Conservation (phyloP, 2,329 filamentous ascomycete species). For the Rugonectria rugulosa region DNA sequence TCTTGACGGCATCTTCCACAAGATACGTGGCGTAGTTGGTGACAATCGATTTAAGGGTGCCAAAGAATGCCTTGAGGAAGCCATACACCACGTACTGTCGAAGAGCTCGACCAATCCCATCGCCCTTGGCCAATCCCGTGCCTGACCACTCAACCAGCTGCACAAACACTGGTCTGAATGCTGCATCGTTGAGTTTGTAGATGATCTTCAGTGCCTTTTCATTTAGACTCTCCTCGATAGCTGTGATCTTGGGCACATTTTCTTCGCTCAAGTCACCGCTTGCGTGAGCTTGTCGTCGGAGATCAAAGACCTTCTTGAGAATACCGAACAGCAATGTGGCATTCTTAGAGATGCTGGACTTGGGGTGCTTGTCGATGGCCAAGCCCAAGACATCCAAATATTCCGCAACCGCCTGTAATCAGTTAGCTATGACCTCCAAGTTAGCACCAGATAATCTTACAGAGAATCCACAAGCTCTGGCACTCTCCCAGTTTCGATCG, state of each 20-base stretch:
- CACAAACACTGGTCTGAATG: conserved; percentile 90
- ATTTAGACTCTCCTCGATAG: conserved; percentile 71
- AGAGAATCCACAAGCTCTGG: conserved; percentile 66
- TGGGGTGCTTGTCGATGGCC: conserved; percentile 79
- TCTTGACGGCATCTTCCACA: conserved; percentile 74
- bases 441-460: conserved; percentile 54
- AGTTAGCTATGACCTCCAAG: conserved; percentile 40
- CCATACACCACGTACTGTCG: conserved; percentile 81
- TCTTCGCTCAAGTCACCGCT: conserved; percentile 56
- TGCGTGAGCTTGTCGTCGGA: conserved; percentile 64
- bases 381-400: conserved; percentile 73
- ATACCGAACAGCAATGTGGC: conserved; percentile 72
- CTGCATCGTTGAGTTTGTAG: conserved; percentile 93
- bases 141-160: conserved; percentile 84
- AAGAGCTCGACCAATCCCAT: conserved; percentile 62
- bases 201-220: conserved; percentile 86
- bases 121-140: conserved; percentile 66
- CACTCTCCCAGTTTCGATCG: conserved; percentile 73
- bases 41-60: conserved; percentile 89
- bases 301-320: conserved; percentile 67
- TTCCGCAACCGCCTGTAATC: conserved; percentile 68
- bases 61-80: conserved; percentile 82
- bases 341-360: conserved; percentile 80
- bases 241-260: conserved; percentile 56
- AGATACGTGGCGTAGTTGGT: conserved; percentile 90